Conservation (phyloP, 768 basidiomycete genomes). For the Mycena metata region DNA sequence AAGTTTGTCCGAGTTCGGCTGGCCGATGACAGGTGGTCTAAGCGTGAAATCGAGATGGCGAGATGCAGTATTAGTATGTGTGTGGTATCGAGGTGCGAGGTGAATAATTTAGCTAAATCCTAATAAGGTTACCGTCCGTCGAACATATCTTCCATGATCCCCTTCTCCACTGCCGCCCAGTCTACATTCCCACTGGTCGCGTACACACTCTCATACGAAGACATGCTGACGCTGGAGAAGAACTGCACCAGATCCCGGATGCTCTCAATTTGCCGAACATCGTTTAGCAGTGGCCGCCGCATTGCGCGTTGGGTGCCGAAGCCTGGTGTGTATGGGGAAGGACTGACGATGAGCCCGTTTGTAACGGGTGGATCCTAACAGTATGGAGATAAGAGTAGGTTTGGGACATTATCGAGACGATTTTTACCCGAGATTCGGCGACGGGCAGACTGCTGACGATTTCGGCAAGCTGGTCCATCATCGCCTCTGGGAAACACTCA, state of each 20-base stretch:
- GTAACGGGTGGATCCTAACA: conserved; percentile 46
- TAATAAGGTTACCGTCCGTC: conserved; percentile 69
- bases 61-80: conserved; percentile 16
- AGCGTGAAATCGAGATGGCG: background rate
- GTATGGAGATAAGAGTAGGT: background rate
- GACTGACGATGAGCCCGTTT: conserved; percentile 43
- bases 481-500: conserved; percentile 84
- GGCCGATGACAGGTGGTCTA: background rate
- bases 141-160: conserved; percentile 90
- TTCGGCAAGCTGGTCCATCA: conserved; percentile 93
- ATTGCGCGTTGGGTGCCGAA: conserved; percentile 60
- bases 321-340: conserved; percentile 43
- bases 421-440: conserved; percentile 46
- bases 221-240: conserved; percentile 90
- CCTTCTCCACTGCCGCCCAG: conserved; percentile 89
- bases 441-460: conserved; percentile 79
- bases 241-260: conserved; percentile 91
- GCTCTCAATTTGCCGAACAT: conserved; percentile 82
- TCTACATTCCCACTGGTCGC: conserved; percentile 85
- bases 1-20: background rate
- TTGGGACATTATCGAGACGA: background rate
- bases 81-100: conserved; percentile 24
- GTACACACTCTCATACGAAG: conserved; percentile 93
- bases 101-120: conserved; percentile 30
- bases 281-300: conserved; percentile 81